Percentiles rank a stretch among this genome's conserved stretches.
phyloP scores from a whole-genome alignment of 495 filamentous ascomycete species.

The Elasticomyces elasticus region DNA sequence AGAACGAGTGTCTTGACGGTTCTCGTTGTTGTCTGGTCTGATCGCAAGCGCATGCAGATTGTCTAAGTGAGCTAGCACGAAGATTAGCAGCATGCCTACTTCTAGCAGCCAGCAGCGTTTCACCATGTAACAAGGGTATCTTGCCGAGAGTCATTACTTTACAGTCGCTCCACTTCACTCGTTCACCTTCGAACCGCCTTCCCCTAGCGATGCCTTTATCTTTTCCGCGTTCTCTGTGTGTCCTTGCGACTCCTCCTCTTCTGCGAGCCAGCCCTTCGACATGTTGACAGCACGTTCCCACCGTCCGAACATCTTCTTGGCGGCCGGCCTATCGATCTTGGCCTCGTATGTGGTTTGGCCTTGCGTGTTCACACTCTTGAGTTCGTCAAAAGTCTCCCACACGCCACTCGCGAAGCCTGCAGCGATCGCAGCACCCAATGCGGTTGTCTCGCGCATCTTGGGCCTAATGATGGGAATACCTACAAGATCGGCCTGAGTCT shows the following conservation, averaged over 20 bases:
- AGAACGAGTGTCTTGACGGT: too few relatives aligned
- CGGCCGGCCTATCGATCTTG: conserved; percentile 48
- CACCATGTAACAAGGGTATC: too few relatives aligned
- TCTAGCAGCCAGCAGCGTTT: too few relatives aligned
- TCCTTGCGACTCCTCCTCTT: conserved; percentile 15
- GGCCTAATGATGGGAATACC: conserved; percentile 82
- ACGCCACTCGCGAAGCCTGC: conserved; percentile 78
- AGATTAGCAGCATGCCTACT: too few relatives aligned
- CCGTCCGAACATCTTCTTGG: conserved; percentile 58
- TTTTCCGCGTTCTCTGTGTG: background rate
- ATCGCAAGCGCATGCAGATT: too few relatives aligned
- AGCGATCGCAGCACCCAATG: conserved; percentile 87
- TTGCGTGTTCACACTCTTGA: conserved; percentile 64
- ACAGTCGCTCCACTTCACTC: background rate
- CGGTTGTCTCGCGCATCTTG: conserved; percentile 86
- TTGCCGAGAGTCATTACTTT: too few relatives aligned
- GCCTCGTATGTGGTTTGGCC: conserved; percentile 69
- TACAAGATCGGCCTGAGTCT: conserved; percentile 85
- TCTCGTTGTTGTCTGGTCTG: too few relatives aligned
- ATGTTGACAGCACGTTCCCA: conserved; percentile 87
- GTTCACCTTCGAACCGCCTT: background rate
- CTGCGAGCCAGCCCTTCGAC: conserved; percentile 68
- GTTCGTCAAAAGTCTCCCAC: conserved; percentile 71
- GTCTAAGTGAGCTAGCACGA: too few relatives aligned
- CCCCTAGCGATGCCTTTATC: background rate